Percentiles rank a stretch among this genome's conserved stretches.
phyloP scores from a whole-genome alignment of 352 stramenopile genomes.

The Hyaloperonospora brassicae region DNA sequence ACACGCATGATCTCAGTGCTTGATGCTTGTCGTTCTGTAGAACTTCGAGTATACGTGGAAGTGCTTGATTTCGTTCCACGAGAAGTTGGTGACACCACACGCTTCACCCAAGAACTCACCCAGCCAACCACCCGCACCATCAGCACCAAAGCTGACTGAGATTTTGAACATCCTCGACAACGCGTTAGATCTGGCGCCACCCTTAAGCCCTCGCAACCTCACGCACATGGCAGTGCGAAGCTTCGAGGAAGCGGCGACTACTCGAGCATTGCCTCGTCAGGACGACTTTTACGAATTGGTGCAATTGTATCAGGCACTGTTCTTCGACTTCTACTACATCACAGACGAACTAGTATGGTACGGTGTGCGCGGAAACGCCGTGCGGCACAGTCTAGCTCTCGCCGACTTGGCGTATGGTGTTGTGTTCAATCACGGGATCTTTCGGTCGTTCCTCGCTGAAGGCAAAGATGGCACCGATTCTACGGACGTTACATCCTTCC shows the following conservation, averaged over 20 bases:
- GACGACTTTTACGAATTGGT: constrained; percentile 55
- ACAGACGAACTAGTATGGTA: constrained; percentile 86
- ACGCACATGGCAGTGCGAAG: constrained; percentile 22
- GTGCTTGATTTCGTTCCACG: constrained; percentile 62
- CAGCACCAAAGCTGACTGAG: constrained; percentile 31
- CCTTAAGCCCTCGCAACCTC: constrained; percentile 55
- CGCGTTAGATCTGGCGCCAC: constrained; percentile 55
- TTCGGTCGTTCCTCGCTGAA: constrained; percentile 50
- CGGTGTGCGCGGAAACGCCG: constrained; percentile 72
- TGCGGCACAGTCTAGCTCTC: constrained; percentile 73
- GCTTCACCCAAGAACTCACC: constrained; percentile 19
- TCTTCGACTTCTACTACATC: constrained; percentile 90
- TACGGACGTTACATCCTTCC: constrained; percentile 34
- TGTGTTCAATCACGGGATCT: constrained; percentile 83
- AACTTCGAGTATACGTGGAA: constrained; percentile 78
- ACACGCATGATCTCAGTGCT: constrained; percentile 4
- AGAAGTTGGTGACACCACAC: constrained; percentile 24
- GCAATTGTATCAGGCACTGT: constrained; percentile 74
- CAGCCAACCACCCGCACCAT: constrained; percentile 13
- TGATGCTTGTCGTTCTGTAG: constrained; percentile 14
- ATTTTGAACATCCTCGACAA: constrained; percentile 57
- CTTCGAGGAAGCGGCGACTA: constrained; percentile 30
- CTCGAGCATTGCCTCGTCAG: constrained; percentile 18
- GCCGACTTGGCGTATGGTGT: constrained; percentile 76
- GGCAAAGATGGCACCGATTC: constrained; percentile 13